Evolutionary conservation across 2,329 filamentous ascomycete species (phyloP).

Genomic region (Penicillium glabrum): DNA sequence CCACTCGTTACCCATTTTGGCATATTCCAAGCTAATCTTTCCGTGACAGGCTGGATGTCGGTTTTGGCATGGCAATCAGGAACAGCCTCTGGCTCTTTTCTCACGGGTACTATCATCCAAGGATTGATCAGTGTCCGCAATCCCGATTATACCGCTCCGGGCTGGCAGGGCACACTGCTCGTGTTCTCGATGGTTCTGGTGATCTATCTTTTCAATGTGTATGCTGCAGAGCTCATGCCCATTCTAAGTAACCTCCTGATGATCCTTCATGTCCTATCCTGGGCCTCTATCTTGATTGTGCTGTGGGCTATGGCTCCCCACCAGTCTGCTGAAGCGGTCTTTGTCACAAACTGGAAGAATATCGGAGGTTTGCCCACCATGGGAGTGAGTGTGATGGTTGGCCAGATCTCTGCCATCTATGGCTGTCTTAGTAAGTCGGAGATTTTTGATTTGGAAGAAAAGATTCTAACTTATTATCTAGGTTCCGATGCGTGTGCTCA

Average conservation of each 20-base stretch:
- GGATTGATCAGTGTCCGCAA: slow-evolving; percentile 33
- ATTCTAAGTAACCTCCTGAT: slow-evolving; percentile 37
- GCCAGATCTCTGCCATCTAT: slow-evolving; percentile 34
- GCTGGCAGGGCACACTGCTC: slow-evolving; percentile 47
- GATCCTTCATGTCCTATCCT: slow-evolving; percentile 38
- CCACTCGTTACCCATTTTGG: no score
- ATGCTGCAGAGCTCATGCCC: slow-evolving; percentile 32
- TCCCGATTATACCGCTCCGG: slow-evolving; percentile 22
- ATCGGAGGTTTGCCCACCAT: slow-evolving; percentile 37
- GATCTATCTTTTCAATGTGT: slow-evolving; percentile 53
- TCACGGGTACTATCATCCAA: slow-evolving; percentile 36
- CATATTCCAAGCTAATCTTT: no score
- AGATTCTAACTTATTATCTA: slow-evolving; percentile 10
- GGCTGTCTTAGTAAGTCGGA: slow-evolving; percentile 25
- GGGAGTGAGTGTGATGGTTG: slow-evolving; percentile 36
- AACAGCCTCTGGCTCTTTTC: slow-evolving; percentile 44
- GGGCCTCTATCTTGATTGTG: slow-evolving; percentile 31
- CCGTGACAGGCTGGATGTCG: slow-evolving; percentile 26
- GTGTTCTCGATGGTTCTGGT: slow-evolving; percentile 50
- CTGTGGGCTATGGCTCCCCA: slow-evolving; percentile 33
- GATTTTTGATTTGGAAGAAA: neutral
- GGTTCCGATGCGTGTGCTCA: slow-evolving; percentile 28
- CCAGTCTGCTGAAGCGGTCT: slow-evolving; percentile 27
- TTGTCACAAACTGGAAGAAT: slow-evolving; percentile 34
- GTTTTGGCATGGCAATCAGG: slow-evolving; percentile 32